Evolutionary conservation across 768 basidiomycete species (phyloP), one percentile per base, ranked within the genome.

Genomic region (Pleurotus cornucopiae): DNA sequence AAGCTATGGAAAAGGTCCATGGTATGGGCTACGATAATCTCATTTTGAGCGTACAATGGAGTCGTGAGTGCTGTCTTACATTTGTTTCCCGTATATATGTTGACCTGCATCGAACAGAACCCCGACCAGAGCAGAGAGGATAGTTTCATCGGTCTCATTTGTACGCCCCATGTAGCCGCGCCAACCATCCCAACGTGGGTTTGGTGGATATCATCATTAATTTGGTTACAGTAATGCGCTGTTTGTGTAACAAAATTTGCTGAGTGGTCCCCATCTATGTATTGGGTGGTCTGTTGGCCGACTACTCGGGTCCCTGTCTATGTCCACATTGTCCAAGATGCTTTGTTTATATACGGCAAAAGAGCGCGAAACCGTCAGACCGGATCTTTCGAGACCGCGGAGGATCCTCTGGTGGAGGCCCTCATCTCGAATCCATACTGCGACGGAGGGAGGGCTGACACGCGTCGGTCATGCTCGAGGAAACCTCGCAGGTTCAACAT

Each of bases 21-120:
- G 96, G 95, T 21, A 82, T 83, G 64, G 94, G 93, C 18, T 98
- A 96, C 64, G 93, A 95, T 69, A 95, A 91, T 67, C 74, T 98
- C 58, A 98, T 98, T 61, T 61, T 83, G 61, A 83, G 79, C 62
- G 81, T 83, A 12, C 80, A 82, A 57, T 83, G 81, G 81, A 81
- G 80, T 71, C 81, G 81, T 83, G 48, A 75, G 81, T 77, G 9
- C 39, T 21, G 25, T 38, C 49, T 49, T 2, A 56, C 21, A 47
- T 46, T 30, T 18, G n/a, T 14, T 45, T 16, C 46, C 62, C 18
- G 53, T n/a, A 23, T 39, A 13, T 58, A 48, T 40, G n/a, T 4
- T n/a, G 34, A 46, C 13, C 5, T 20, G 6, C 11, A n/a, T 5
- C 21, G 14, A 20, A 13, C 60, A 77, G 76, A 77, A 54, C 76